Evolutionary conservation across 2,329 filamentous ascomycete genomes (phyloP), one percentile per base, ranked within the genome.

Genomic region (Aspergillus sergii): DNA sequence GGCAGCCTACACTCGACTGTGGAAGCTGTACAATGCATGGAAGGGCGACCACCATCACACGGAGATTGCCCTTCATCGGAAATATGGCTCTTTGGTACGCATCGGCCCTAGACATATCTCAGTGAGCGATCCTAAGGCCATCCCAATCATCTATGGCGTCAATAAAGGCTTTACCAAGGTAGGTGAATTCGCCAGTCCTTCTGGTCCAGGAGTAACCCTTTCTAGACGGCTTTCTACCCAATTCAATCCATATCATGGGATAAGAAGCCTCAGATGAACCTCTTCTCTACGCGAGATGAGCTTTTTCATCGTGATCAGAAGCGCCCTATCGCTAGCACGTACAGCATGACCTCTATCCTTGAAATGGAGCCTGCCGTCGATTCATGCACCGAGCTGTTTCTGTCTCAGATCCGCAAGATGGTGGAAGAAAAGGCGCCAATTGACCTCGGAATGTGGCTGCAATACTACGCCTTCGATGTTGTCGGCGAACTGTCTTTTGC

Each of bases 401-500:
- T 67, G 1, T 36, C 54, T 4, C 64, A 71, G 23, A 48, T 71
- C 11, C 51, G 57, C 9, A 51, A 62, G 19, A 68, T 67, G 12
- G 64, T 64, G 0, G 58, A 69, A 10, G 16, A 23, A 14, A 62
- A 62, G 32, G 51, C 10, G 1, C 48, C 68, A 1, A 48, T 69
- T 9, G 61, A 68, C 32, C 21, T 70, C 21, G 66, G 64, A 1
- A 46, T n/a, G 12, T 72, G 70, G 70, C 54, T 72, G n/a, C 70
- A 72, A 43, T 77, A 72, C 45, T 80, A 75, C 50, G 76, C 78
- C 0, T 79, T 81, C 46, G 79, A 81, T 45, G 77, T 81, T 8
- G 67, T 82, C 0, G 76, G 77, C 1, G 75, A 81, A 48, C 68
- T 82, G 58, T 79, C 76, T 0, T 81, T 80, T 64, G 73, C 75